These are phyloP conservation scores for Penicillium bovifimosum DNA, from an alignment of 495 filamentous ascomycete species.

Conservation along the genomic window DNA sequence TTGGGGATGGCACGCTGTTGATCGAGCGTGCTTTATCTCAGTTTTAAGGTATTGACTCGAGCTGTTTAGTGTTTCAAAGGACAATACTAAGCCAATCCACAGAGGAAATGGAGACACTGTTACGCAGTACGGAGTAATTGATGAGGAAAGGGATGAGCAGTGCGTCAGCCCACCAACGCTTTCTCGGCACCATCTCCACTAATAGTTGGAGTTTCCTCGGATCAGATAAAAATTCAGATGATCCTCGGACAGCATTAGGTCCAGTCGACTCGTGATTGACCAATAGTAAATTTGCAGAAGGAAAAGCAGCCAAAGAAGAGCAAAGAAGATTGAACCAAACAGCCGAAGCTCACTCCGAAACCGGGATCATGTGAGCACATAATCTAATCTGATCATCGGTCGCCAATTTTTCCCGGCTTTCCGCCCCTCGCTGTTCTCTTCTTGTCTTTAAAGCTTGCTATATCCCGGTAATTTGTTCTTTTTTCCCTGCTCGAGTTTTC, in stretches of 20 bases:
- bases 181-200: slow-evolving; percentile 11
- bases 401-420: slow-evolving; percentile 21
- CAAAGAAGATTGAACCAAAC: not conserved
- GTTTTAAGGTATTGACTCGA: not conserved
- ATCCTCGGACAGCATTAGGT: not conserved
- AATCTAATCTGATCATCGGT: slow-evolving; percentile 45
- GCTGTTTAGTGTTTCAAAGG: not conserved
- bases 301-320: not conserved
- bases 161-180: slow-evolving; percentile 22
- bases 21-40: not conserved
- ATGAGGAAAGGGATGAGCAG: not conserved
- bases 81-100: slow-evolving; percentile 8
- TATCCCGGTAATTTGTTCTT: not conserved
- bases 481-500: not conserved
- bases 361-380: slow-evolving; percentile 30
- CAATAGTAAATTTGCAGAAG: not conserved
- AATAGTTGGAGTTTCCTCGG: slow-evolving; percentile 4
- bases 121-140: too few relatives aligned
- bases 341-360: slow-evolving; percentile 22
- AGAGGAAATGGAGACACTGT: not conserved
- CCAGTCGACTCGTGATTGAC: not conserved
- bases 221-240: slow-evolving; percentile 23
- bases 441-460: not conserved
- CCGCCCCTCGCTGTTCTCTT: slow-evolving; percentile 13
- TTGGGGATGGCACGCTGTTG: not conserved